Evolutionary conservation across 2,329 filamentous ascomycete species (phyloP), one percentile per base, ranked within the genome.

Genomic region (Periconia digitata): DNA sequence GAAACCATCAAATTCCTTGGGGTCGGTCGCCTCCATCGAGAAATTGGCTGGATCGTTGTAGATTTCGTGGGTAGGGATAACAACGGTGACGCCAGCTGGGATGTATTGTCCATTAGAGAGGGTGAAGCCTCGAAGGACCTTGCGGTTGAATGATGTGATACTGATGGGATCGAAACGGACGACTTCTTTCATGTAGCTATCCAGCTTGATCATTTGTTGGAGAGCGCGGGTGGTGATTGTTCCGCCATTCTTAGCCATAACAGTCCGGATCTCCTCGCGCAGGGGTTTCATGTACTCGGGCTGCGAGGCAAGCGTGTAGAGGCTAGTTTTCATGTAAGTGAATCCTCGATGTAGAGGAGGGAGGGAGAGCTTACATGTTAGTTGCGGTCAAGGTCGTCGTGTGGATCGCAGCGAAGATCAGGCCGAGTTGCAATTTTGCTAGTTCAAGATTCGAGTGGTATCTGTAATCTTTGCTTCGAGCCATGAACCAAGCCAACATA

Each of bases 71-170:
- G 61, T 49, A 32, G 67, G 62, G 3, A 59, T 54, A 53, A 72
- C 70, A 37, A 74, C 53, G 8, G 56, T 44, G 20, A 61, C 59
- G 29, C 72, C 72, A 1, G 63, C 50, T 0, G 72, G 72, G 6
- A 74, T 61, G 48, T 74, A 71, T 40, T 81, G 77, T 15, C 81
- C 81, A 59, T 80, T 79, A 38, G 79, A 81, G 1, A 83, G 76
- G 2, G 74, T 74, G 55, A 83, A 73, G 3, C 76, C 70, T 54
- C 76, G 73, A 29, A 79, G 65, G 8, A 80, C 78, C 53, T 77
- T 79, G 49, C 80, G 78, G 20, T 64, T 61, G 63, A 82, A 82
- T 2, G 78, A 74, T 1, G 70, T 63, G 29, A 62, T 39, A 17
- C 51, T 55, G 8, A 52, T 43, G 2, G 64, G 58, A 20, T 63